A percentile compares a stretch with the other conserved stretches of the same genome.
These are phyloP conservation scores for Mortierella sp. DNA, from an alignment of 371 early-diverging fungal genomes.

Conservation along the genomic window DNA sequence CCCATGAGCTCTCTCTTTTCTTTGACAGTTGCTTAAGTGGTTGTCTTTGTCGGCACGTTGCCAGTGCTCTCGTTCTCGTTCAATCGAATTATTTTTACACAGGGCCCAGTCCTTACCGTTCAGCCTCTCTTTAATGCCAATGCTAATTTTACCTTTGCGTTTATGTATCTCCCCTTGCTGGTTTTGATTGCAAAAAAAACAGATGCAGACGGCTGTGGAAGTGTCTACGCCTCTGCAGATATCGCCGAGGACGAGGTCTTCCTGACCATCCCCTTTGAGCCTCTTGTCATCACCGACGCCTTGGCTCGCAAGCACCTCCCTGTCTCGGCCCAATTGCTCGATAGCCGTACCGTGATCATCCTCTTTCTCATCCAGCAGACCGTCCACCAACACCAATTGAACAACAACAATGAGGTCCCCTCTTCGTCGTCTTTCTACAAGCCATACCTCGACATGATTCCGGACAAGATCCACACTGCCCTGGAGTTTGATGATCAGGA, in stretches of 20 bases:
- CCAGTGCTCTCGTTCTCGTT: neutral
- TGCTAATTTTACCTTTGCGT: constrained; percentile 11
- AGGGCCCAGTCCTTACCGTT: neutral
- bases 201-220: constrained; percentile 59
- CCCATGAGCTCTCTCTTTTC: neutral
- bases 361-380: constrained; percentile 61
- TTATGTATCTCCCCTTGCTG: neutral
- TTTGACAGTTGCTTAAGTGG: neutral
- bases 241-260: constrained; percentile 46
- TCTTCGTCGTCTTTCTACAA: constrained; percentile 57
- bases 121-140: neutral
- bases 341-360: constrained; percentile 58
- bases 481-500: constrained; percentile 63
- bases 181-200: neutral
- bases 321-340: constrained; percentile 31
- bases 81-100: neutral
- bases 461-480: constrained; percentile 61
- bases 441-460: constrained; percentile 66
- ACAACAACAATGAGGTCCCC: neutral
- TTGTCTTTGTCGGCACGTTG: neutral
- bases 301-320: constrained; percentile 61
- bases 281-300: constrained; percentile 51
- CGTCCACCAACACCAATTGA: constrained; percentile 30
- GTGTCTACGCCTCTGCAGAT: constrained; percentile 59
- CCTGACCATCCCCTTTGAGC: constrained; percentile 20